Conservation (phyloP, 192 early-diverging fungal genomes). For the Backusella parvicylindrica region DNA sequence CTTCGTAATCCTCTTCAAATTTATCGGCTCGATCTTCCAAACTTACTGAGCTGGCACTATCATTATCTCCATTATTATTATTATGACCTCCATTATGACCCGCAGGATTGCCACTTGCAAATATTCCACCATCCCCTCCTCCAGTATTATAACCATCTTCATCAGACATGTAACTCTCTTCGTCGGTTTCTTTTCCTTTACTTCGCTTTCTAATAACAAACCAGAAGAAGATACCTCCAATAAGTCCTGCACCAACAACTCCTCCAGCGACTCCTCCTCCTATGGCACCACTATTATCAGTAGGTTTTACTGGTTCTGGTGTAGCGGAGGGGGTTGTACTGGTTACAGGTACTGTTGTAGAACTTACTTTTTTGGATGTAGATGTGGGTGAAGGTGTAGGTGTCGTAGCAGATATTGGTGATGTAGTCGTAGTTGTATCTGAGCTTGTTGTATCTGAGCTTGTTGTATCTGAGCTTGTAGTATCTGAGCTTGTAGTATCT, state of each 20-base stretch:
- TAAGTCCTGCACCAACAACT: not conserved
- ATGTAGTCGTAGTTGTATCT: not conserved
- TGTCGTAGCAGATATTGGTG: not conserved
- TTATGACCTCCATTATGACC: not conserved
- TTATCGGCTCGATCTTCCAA: not conserved
- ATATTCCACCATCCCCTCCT: not conserved
- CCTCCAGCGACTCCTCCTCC: not conserved
- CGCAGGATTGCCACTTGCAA: not conserved
- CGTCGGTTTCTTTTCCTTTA: not conserved
- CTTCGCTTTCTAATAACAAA: not conserved
- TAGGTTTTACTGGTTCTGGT: not conserved
- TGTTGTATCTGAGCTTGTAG: not conserved
- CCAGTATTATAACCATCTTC: not conserved
- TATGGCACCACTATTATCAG: not conserved
- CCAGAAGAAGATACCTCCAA: not conserved
- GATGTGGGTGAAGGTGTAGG: not conserved
- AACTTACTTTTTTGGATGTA: not conserved
- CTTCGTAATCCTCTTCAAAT: not conserved
- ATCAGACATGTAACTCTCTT: not conserved
- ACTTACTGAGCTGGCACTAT: not conserved
- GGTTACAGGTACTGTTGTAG: not conserved
- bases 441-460: not conserved
- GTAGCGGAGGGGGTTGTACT: not conserved
- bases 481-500: not conserved
- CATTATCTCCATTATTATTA: not conserved